phyloP scores from a whole-genome alignment of 306 rosid genomes.

The Erythrophleum fordii region DNA sequence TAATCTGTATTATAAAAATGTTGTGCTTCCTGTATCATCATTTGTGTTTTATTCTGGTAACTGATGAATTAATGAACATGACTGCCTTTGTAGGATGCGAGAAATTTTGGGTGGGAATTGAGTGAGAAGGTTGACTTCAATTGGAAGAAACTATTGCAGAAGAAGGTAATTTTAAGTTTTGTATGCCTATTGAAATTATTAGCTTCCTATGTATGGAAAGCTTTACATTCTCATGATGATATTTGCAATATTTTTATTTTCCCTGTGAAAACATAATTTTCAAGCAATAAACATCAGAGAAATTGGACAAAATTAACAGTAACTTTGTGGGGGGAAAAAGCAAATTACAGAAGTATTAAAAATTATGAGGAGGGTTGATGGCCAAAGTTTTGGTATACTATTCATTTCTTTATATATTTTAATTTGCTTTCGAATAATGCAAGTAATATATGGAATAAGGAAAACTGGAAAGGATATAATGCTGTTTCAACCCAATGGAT shows the following conservation, averaged over 20 bases:
- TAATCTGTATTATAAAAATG: neutral
- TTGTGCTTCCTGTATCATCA: conserved; percentile 17
- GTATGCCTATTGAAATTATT: conserved; percentile 3
- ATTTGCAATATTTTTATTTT: neutral
- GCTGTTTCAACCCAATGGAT: neutral
- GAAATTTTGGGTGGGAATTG: conserved; percentile 91
- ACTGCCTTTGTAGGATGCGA: conserved; percentile 73
- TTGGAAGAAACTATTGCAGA: conserved; percentile 92
- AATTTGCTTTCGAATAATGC: neutral
- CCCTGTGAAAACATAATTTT: neutral
- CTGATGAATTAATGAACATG: conserved; percentile 20
- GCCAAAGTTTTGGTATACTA: neutral
- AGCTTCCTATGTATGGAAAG: conserved; percentile 2
- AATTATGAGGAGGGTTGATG: neutral
- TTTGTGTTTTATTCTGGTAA: conserved; percentile 12
- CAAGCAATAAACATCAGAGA: neutral
- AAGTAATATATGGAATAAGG: neutral
- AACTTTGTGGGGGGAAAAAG: neutral
- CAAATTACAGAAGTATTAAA: neutral
- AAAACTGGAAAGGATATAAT: neutral
- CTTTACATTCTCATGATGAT: neutral
- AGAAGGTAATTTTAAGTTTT: conserved; percentile 66
- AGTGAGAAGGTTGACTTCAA: conserved; percentile 83
- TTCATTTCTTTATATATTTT: neutral
- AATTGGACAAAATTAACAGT: neutral